Evolutionary conservation across 768 basidiomycete genomes (phyloP), one percentile per base, ranked within the genome.

Genomic region (Phaffia tasmanica): DNA sequence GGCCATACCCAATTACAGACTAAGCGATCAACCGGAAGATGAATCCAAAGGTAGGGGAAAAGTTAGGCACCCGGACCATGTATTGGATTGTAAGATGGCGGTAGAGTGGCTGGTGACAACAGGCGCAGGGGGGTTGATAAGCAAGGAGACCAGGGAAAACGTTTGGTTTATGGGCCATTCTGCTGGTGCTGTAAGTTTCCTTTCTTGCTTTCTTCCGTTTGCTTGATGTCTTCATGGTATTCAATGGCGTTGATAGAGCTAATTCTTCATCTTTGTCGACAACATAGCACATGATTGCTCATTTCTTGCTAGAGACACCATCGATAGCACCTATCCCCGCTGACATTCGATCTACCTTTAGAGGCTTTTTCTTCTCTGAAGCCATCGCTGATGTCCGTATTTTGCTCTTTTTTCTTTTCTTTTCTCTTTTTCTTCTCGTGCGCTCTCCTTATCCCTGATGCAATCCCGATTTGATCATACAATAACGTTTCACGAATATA

Each of bases 81-180:
- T 63, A 27, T 27, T 27, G 15, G 63, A 69, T 49, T 57, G 58
- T 8, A 46, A 53, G 23, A 51, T 29, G 30, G 67, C 67, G 14
- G 51, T 69, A 0, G 62, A 64, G 25, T 69, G 63, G 62, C 25
- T 69, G 32, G 32, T 62, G 23, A 48, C n/a, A 5, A 25, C 23
- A 1, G 62, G 62, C 3, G 63, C 62, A 23, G 67, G 67, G n/a
- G 63, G 67, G 3, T 25, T 51, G n/a, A 3, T 69, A n/a, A 23
- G 42, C 14, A 32, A 60, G 60, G 55, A 15, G 25, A 51, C 57
- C 49, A 64, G 58, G 35, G 62, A 53, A 25, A 63, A 64, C 19
- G 57, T 64, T 9, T 69, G 67, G 67, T 48, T 64, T 5, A 49
- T 69, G 2, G 67, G 67, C 8, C 67, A 69, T 49, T 69, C 67